Conservation (phyloP, 768 basidiomycete species). For the Tephrocybe sp. region DNA sequence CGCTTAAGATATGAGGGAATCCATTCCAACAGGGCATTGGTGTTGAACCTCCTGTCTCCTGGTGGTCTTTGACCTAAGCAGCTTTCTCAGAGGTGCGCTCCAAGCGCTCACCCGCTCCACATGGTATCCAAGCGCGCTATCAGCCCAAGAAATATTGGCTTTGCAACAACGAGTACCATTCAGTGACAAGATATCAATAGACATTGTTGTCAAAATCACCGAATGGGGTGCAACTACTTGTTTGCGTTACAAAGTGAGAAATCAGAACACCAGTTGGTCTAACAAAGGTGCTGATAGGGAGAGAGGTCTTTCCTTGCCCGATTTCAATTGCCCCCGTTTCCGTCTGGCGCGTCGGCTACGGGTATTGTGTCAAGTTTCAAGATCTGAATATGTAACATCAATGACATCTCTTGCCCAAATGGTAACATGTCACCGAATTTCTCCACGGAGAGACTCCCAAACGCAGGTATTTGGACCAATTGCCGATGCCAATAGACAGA, state of each 20-base stretch:
- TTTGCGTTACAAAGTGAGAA: neutral
- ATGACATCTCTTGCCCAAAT: neutral
- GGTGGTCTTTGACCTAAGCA: too few species aligned
- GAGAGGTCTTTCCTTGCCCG: neutral
- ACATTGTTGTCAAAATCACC: neutral
- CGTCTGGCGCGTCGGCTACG: neutral
- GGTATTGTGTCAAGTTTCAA: neutral
- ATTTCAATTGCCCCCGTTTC: constrained; percentile 2
- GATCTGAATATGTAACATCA: neutral
- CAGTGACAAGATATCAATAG: neutral
- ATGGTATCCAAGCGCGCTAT: too few species aligned
- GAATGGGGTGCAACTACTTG: constrained; percentile 3
- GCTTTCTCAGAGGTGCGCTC: neutral
- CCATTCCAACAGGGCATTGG: too few species aligned
- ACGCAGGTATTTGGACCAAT: too few species aligned
- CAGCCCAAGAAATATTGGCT: neutral
- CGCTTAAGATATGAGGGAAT: too few species aligned
- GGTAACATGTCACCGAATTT: neutral
- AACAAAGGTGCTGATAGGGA: neutral
- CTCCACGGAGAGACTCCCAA: neutral
- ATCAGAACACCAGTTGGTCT: neutral
- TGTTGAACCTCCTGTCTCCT: too few species aligned
- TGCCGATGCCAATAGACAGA: neutral
- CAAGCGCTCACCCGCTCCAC: neutral
- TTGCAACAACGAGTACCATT: neutral